A percentile compares a stretch with the other conserved stretches of the same genome.
Conservation (phyloP, 345 rosid genomes). For the Lepidium aucheri region DNA sequence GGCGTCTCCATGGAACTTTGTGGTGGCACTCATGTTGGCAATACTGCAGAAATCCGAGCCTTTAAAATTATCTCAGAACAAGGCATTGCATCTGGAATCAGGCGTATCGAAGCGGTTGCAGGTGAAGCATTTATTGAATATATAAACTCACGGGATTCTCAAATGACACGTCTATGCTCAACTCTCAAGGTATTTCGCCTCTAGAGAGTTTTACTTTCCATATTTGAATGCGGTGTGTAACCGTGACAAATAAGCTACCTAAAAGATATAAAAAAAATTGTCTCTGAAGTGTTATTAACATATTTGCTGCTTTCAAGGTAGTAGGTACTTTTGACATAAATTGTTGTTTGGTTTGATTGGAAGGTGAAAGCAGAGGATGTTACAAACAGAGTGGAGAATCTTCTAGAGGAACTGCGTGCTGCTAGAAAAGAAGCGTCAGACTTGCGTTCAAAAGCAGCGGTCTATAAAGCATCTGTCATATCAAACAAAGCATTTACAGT, state of each 20-base stretch:
- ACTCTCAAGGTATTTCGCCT: constrained; percentile 59
- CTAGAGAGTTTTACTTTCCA: neutral
- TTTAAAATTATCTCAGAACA: constrained; percentile 91
- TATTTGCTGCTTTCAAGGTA: neutral
- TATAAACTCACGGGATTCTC: constrained; percentile 64
- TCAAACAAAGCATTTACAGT: constrained; percentile 54
- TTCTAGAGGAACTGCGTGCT: constrained; percentile 62
- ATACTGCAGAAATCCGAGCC: constrained; percentile 84
- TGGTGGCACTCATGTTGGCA: constrained; percentile 93
- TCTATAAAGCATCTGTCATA: constrained; percentile 59
- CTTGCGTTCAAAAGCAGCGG: constrained; percentile 72
- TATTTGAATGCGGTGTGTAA: neutral
- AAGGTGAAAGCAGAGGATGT: constrained; percentile 96
- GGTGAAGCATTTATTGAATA: constrained; percentile 93
- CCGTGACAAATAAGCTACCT: neutral
- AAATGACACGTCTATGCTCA: constrained; percentile 72
- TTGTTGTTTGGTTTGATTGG: constrained; percentile 14
- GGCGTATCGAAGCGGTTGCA: constrained; percentile 95
- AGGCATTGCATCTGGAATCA: constrained; percentile 92
- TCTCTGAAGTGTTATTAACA: neutral
- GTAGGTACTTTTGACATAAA: neutral
- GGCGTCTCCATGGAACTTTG: constrained; percentile 99
- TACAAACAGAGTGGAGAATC: constrained; percentile 65
- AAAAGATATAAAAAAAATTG: neutral
- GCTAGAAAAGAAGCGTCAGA: constrained; percentile 65